Evolutionary conservation across 768 basidiomycete genomes (phyloP).

Genomic region (Suillus clintonianus): DNA sequence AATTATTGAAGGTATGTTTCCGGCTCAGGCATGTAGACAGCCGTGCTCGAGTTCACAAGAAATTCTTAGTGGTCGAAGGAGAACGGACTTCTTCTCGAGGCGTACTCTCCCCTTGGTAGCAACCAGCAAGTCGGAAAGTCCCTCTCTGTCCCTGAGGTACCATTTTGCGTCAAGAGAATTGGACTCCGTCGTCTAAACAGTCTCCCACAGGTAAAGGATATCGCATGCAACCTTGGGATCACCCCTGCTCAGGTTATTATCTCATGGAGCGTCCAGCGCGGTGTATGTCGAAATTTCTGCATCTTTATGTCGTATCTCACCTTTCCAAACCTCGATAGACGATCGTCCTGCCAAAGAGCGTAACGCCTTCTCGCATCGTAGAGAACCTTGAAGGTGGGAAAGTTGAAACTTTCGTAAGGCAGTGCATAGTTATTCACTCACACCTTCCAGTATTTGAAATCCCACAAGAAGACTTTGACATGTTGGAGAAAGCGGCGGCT

Average conservation of each 20-base stretch:
- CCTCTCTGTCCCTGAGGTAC: slow-evolving; percentile 58
- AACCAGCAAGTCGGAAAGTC: slow-evolving; percentile 55
- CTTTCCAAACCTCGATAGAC: slow-evolving; percentile 40
- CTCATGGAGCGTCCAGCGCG: slow-evolving; percentile 77
- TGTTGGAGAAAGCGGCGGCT: slow-evolving; percentile 39
- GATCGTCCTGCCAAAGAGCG: slow-evolving; percentile 76
- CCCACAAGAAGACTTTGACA: slow-evolving; percentile 40
- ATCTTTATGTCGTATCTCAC: background rate
- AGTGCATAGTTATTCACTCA: background rate
- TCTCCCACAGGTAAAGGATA: slow-evolving; percentile 45
- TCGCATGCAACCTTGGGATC: slow-evolving; percentile 63
- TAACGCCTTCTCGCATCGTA: slow-evolving; percentile 63
- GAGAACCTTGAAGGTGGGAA: slow-evolving; percentile 69
- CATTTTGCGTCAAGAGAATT: background rate
- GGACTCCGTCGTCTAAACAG: background rate
- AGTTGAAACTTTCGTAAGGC: background rate
- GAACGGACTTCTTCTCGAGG: slow-evolving; percentile 64
- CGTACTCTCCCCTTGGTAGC: slow-evolving; percentile 78
- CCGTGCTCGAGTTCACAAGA: background rate
- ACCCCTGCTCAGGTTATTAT: slow-evolving; percentile 77
- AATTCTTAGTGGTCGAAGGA: slow-evolving; percentile 62
- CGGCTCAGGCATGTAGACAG: background rate
- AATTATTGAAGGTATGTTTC: slow-evolving; percentile 59
- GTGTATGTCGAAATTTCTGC: slow-evolving; percentile 43
- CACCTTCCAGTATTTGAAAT: slow-evolving; percentile 30